Evolutionary conservation across 257 asterid genomes (phyloP), one percentile per base, ranked within the genome.

Genomic region (Lavandula angustifolia): DNA sequence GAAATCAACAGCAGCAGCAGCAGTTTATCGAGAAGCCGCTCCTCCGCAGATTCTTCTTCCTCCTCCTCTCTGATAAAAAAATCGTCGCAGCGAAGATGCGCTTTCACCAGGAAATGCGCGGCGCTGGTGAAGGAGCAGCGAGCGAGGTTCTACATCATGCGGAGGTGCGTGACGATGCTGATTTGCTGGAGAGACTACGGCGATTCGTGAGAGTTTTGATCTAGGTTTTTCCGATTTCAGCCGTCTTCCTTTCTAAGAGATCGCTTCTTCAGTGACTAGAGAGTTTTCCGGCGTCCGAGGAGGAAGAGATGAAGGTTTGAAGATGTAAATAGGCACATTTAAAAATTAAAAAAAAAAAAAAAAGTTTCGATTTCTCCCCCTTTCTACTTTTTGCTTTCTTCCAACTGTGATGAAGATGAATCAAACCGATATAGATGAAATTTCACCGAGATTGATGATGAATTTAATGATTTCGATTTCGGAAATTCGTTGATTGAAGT

Each of bases 91-190:
- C 66, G 81, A 47, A 79, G 86, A 68, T 91, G 91, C 54, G 74
- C 91, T 14, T 85, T 85, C 76, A 80, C 94, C 4, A 77, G 96
- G 64, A 87, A 91, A 64, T 91, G 96, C 66, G 91, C 92, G 0
- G 73, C 82, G 13, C 75, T 91, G 2, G 96, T 91, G 2, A 91
- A 91, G 54, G 88, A 91, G 57, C 98, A 91, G 17, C 82, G 96
- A 63, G 96, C 96, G 40, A 80, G 89, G 63, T 91, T 87, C 32
- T 91, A 91, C 72, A 88, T 88, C 82, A 71, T 91, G 91, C 82
- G 98, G 63, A 85, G 96, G 34, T 91, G 98, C 49, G 95, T 91
- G 11, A 81, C 89, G n/a, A 91, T 90, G 96, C 88, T 90, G 27
- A 73, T 88, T 49, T 91, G 98, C 79, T 91, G 96, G 96, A 83